These are phyloP conservation scores for Cercophora samala DNA, from an alignment of 495 filamentous ascomycete genomes.

Conservation along the genomic window DNA sequence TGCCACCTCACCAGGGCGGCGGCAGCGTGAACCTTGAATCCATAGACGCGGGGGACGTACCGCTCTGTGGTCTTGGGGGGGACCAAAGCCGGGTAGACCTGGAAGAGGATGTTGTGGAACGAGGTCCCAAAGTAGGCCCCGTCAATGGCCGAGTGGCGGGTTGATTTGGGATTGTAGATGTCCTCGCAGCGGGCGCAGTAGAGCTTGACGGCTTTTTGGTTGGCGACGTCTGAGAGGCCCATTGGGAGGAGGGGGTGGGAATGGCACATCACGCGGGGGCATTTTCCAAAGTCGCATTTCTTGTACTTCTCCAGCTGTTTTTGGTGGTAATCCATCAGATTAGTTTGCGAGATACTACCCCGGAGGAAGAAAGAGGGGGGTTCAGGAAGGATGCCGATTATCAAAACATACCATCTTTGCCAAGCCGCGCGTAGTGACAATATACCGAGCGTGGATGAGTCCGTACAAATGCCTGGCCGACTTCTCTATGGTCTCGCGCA, in stretches of 20 bases:
- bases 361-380: constrained; percentile 1
- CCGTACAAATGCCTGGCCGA: constrained; percentile 95
- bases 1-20: constrained; percentile 92
- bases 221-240: constrained; percentile 83
- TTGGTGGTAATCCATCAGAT: constrained; percentile 9
- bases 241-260: constrained; percentile 89
- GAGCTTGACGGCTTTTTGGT: constrained; percentile 84
- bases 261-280: constrained; percentile 89
- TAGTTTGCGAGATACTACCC: too few relatives aligned
- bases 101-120: constrained; percentile 98
- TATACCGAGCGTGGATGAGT: constrained; percentile 93
- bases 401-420: constrained; percentile 79
- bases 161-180: constrained; percentile 97
- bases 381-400: neutral
- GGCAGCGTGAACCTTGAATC: constrained; percentile 88
- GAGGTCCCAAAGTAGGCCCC: constrained; percentile 97
- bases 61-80: constrained; percentile 80
- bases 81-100: constrained; percentile 88
- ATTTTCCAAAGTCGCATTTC: constrained; percentile 96
- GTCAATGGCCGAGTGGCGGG: constrained; percentile 90
- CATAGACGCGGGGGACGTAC: constrained; percentile 86
- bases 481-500: constrained; percentile 97
- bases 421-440: constrained; percentile 90
- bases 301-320: constrained; percentile 95
- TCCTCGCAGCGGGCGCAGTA: constrained; percentile 98